phyloP scores from a whole-genome alignment of 1,284 basidiomycete species.

The Moniliophthora roreri region DNA sequence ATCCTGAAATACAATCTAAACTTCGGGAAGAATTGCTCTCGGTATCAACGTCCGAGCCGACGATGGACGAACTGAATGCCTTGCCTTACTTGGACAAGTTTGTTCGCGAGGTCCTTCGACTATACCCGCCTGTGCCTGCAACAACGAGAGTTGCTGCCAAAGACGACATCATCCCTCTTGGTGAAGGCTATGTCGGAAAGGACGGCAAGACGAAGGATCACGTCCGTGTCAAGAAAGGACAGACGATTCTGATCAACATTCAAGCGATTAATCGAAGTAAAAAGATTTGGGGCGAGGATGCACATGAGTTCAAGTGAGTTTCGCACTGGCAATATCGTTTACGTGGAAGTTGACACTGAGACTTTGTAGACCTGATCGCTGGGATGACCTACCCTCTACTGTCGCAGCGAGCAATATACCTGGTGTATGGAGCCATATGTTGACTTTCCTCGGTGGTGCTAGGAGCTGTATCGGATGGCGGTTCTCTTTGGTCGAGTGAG shows the following conservation, averaged over 20 bases:
- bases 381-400: constrained; percentile 42
- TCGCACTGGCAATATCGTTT: not conserved
- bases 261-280: constrained; percentile 44
- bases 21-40: constrained; percentile 67
- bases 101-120: constrained; percentile 67
- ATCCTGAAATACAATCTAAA: constrained; percentile 58
- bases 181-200: constrained; percentile 39
- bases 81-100: constrained; percentile 66
- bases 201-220: constrained; percentile 21
- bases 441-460: constrained; percentile 63
- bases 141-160: constrained; percentile 50
- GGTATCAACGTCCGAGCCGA: constrained; percentile 49
- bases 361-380: constrained; percentile 52
- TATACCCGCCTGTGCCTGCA: constrained; percentile 60
- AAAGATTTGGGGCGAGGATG: constrained; percentile 57
- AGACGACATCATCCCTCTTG: constrained; percentile 63
- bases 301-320: constrained; percentile 47
- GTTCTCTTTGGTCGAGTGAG: constrained; percentile 23
- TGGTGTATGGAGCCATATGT: constrained; percentile 56
- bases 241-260: constrained; percentile 48
- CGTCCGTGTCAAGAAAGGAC: constrained; percentile 39
- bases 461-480: constrained; percentile 69
- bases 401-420: constrained; percentile 44
- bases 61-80: constrained; percentile 63
- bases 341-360: not conserved